A percentile compares a stretch with the other conserved stretches of the same genome.
Evolutionary conservation across 139 green algal genomes (phyloP).

Genomic region (Volvox africanus): DNA sequence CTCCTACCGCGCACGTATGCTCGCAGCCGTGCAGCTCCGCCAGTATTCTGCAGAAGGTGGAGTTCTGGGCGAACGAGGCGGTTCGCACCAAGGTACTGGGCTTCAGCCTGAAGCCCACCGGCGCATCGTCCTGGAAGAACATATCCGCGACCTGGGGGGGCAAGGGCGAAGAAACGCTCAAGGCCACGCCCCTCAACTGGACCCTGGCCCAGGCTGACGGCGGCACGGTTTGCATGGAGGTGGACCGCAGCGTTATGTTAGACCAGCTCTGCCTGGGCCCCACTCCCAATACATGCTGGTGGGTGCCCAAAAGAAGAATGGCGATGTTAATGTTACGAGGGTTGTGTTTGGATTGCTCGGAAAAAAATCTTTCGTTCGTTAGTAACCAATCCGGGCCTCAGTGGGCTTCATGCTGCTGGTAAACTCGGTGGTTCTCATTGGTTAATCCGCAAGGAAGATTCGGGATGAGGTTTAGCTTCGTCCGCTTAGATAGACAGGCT

Average conservation of each 20-base stretch:
- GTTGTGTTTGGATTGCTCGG: not conserved
- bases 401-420: not conserved
- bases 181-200: slow-evolving; percentile 37
- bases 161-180: slow-evolving; percentile 1
- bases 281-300: not conserved
- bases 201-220: not conserved
- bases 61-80: slow-evolving; percentile 22
- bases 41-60: not conserved
- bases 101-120: not conserved
- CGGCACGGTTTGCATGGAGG: not conserved
- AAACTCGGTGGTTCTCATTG: not conserved
- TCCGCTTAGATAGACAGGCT: no score
- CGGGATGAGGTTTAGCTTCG: no score
- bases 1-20: not conserved
- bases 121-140: no score
- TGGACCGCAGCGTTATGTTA: not conserved
- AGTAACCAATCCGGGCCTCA: not conserved
- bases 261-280: not conserved
- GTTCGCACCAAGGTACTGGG: not conserved
- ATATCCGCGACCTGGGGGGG: not conserved
- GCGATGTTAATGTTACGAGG: not conserved
- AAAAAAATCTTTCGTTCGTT: not conserved
- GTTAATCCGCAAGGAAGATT: no score
- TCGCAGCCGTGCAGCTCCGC: not conserved
- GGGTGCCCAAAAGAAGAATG: not conserved